These are phyloP conservation scores for Trichosporon coremiiforme DNA, from an alignment of 1,284 basidiomycete genomes.

Conservation along the genomic window DNA sequence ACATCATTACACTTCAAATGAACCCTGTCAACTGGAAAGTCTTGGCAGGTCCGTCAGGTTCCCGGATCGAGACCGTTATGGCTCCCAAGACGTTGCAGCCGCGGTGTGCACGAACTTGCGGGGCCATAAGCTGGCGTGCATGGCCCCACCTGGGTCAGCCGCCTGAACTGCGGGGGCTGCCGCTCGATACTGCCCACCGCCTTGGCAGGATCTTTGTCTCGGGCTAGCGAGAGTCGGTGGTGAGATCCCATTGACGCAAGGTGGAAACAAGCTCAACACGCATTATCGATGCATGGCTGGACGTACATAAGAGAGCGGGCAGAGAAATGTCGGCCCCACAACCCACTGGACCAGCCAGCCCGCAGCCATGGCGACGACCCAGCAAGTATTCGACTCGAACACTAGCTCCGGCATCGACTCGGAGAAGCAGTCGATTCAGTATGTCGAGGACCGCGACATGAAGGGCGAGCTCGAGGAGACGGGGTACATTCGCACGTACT, in stretches of 20 bases:
- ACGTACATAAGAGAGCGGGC: background rate
- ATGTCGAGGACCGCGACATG: conserved; percentile 17
- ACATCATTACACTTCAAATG: background rate
- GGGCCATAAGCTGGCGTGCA: background rate
- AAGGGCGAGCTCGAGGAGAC: conserved; percentile 4
- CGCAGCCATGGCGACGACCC: background rate
- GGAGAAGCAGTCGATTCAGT: conserved; percentile 16
- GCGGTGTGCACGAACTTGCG: background rate
- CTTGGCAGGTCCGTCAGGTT: background rate
- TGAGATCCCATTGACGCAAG: background rate
- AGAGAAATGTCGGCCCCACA: background rate
- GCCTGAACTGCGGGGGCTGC: background rate
- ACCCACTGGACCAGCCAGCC: background rate
- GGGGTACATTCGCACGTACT: background rate
- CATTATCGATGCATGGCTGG: too few relatives aligned
- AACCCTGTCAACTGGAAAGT: background rate
- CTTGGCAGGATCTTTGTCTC: background rate
- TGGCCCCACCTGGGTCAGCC: background rate
- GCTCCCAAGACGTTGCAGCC: background rate
- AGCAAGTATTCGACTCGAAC: background rate
- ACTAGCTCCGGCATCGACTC: conserved; percentile 3
- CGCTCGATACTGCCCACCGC: background rate
- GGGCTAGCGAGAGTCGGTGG: background rate
- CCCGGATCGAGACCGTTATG: background rate
- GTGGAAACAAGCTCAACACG: background rate